Conservation (phyloP, 2,329 filamentous ascomycete species). For the Phaeoacremonium minimum region DNA sequence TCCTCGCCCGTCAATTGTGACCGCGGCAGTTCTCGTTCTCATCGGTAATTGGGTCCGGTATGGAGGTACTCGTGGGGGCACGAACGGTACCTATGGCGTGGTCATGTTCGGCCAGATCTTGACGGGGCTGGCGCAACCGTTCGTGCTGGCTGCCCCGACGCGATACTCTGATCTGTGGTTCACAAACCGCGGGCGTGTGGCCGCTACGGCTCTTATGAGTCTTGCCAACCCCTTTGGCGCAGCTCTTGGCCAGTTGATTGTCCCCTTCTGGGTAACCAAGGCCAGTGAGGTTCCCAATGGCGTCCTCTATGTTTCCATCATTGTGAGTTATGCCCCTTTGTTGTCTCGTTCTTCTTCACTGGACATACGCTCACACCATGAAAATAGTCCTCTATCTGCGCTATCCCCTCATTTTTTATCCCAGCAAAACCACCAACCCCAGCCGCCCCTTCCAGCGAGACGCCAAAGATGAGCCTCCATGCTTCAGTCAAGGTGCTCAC, state of each 20-base stretch:
- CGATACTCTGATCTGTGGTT: constrained; percentile 96
- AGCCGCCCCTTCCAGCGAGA: constrained; percentile 61
- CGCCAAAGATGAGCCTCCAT: constrained; percentile 48
- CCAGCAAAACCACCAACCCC: constrained; percentile 74
- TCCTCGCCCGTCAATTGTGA: constrained; percentile 72
- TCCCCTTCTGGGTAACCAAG: constrained; percentile 68
- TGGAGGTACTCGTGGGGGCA: constrained; percentile 53
- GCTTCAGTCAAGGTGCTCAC: constrained; percentile 50
- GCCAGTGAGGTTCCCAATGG: constrained; percentile 68
- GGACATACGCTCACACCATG: background rate
- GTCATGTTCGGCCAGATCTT: constrained; percentile 91
- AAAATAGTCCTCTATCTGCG: constrained; percentile 54
- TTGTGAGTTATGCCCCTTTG: constrained; percentile 55
- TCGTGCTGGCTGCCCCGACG: constrained; percentile 84
- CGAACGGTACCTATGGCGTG: constrained; percentile 62
- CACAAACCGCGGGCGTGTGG: constrained; percentile 74
- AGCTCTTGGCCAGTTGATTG: constrained; percentile 81
- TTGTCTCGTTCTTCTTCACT: constrained; percentile 5
- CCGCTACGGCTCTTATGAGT: constrained; percentile 79
- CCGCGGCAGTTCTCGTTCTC: constrained; percentile 68
- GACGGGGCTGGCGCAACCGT: constrained; percentile 85
- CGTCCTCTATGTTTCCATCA: constrained; percentile 80
- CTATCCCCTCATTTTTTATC: constrained; percentile 77
- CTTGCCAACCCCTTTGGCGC: constrained; percentile 88
- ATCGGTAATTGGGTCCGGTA: constrained; percentile 90